phyloP scores from a whole-genome alignment of 208 protist species.

The Strigomonas culicis region DNA sequence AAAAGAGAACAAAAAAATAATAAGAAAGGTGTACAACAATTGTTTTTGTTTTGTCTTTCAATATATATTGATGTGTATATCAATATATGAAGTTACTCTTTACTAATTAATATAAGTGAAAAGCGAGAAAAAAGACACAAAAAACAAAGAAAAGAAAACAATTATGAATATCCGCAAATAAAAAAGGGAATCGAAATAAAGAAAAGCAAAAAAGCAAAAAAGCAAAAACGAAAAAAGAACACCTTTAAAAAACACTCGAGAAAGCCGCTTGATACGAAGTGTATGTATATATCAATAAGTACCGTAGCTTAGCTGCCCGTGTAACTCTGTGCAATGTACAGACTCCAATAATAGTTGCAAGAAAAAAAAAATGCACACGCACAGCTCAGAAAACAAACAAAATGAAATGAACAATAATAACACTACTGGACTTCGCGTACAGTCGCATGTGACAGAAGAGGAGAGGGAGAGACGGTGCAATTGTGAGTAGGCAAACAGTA shows the following conservation, averaged over 20 bases:
- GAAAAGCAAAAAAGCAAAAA: constrained; percentile 4
- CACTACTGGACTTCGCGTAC: no score
- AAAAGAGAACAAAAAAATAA: neutral
- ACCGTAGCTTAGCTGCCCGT: no score
- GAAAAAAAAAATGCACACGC: neutral
- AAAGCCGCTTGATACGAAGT: neutral
- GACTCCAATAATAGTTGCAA: neutral
- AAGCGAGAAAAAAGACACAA: neutral
- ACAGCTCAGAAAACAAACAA: neutral
- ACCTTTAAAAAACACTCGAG: neutral
- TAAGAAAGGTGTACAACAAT: neutral
- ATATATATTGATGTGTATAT: neutral
- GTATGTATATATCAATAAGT: no score
- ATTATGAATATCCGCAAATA: constrained; percentile 9
- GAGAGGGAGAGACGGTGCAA: no score
- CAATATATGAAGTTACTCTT: neutral
- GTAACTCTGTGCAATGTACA: no score
- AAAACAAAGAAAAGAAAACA: constrained; percentile 8
- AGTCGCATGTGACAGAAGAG: no score
- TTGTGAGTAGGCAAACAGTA: no score
- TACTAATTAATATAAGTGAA: constrained; percentile 2
- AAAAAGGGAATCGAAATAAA: constrained; percentile 15
- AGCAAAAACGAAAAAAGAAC: constrained; percentile 12
- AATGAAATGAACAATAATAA: neutral
- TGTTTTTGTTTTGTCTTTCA: neutral